Base-by-base conservation (phyloP, 768 basidiomycete species). In the Rossbeevera mucosa region DNA sequence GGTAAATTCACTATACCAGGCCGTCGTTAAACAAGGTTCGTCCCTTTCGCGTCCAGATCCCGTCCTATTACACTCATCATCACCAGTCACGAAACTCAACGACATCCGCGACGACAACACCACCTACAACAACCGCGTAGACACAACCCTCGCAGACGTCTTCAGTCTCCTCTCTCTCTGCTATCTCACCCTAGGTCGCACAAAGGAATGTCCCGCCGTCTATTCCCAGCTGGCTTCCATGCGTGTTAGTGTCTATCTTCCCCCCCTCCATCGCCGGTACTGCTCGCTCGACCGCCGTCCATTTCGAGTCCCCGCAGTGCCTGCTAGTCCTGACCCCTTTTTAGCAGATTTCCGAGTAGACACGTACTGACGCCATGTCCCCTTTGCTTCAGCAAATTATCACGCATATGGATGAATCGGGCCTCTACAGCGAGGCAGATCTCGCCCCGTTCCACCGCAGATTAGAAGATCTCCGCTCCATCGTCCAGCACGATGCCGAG, bases 141-240 rank as follows among this genome's bases (percentile, higher is more conserved):
- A 99, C 73, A 94, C 92, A 6, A 90, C 93, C 4, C 83, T 99
- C 43, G 86, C 91, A 25, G 96, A 99, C 72, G 95, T 98, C 31
- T 98, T 98, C 74, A 86, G 82, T 64, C 79, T 99, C 45, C 81
- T 99, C 41, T 95, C 93, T 13, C 80, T 99, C 58, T 97, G 96
- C 79, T 99, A 94, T 76, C 84, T 99, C 61, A 96, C 94, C 31
- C 94, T 99, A 56, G 96, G 96, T 40, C 94, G 94, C 74, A 94
- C 91, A 36, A 83, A 86, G 59, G 94, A 97, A 69, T 86, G 87
- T 9, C 94, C 95, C 0, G 95, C 94, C 22, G 92, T 89, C 0
- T 99, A 96, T 70, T 92, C 91, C 57, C 96, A 98, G 64, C 85
- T 98, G 57, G 92, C 93, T 33, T 93, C 88, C 54, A 96, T 99